These are phyloP conservation scores for Zychaea mexicana DNA, from an alignment of 371 early-diverging fungal genomes.

Conservation along the genomic window DNA sequence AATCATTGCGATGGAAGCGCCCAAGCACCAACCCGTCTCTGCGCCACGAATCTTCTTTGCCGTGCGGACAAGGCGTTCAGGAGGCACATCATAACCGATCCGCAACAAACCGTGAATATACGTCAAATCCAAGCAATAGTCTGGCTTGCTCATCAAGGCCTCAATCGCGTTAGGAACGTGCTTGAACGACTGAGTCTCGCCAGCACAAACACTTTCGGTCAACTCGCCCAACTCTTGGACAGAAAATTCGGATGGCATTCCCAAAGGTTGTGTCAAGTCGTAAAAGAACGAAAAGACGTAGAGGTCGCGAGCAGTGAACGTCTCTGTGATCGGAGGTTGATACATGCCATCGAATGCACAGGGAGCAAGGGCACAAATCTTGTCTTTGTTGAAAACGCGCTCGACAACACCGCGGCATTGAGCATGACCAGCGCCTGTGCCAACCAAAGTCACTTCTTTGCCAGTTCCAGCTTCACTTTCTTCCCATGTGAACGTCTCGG, in stretches of 20 bases:
- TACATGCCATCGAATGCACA: constrained; percentile 94
- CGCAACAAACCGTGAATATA: constrained; percentile 82
- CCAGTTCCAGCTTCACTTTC: constrained; percentile 6
- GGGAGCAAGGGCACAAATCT: constrained; percentile 56
- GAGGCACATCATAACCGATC: constrained; percentile 82
- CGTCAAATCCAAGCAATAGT: constrained; percentile 87
- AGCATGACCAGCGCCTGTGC: constrained; percentile 59
- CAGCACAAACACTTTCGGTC: constrained; percentile 66
- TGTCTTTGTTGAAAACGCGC: constrained; percentile 63
- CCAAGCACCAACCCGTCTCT: constrained; percentile 97
- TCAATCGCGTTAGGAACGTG: constrained; percentile 42
- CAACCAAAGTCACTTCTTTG: constrained; percentile 30
- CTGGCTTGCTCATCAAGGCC: constrained; percentile 52
- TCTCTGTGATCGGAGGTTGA: constrained; percentile 76
- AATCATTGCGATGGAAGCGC: constrained; percentile 84
- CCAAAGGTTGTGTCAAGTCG: constrained; percentile 80
- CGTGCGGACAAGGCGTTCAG: constrained; percentile 71
- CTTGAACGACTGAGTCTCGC: constrained; percentile 44
- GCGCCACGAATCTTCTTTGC: constrained; percentile 90
- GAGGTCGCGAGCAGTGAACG: constrained; percentile 77
- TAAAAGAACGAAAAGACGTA: constrained; percentile 96
- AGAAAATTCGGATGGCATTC: constrained; percentile 65
- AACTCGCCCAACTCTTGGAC: constrained; percentile 66
- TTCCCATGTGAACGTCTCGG: constrained; percentile 21
- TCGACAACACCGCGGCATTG: constrained; percentile 59